Base-by-base conservation (phyloP, 1,284 basidiomycete genomes). In the Ganoderma multipileum region DNA sequence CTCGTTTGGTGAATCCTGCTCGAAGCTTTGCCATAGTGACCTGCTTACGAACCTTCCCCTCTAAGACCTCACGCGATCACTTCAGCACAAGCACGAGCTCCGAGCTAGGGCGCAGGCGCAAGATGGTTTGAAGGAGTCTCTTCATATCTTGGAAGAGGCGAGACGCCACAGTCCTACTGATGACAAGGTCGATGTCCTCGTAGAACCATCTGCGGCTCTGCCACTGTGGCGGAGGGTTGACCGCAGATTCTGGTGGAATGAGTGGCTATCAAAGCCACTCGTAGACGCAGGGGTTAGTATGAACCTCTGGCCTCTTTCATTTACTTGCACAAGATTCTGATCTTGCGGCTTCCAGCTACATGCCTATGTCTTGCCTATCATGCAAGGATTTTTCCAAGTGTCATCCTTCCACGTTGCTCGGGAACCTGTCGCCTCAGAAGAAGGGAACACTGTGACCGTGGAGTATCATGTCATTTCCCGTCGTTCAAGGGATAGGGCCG, bases 181-280 rank as follows among this genome's bases (percentile, higher is more conserved):
- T 47, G 83, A 83, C 62, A 81, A 83, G 33, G 79, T 87, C 8
- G 84, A 90, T 61, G 82, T 87, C 2, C 79, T 93, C 38, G 83
- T 85, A 2, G 94, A 96, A 79, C 92, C 94, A 0, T 84, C 86
- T 67, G 81, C 87, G 0, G 88, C 87, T 0, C 84, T 95, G 52
- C 94, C 95, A 0, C 84, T 96, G 6, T 96, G 95, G 94, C 85
- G 93, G 50, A 84, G 94, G 11, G 93, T 94, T 1, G 93, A 96
- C 69, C 86, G 87, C 57, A 89, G 92, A 57, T 96, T 93, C 77
- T 97, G 94, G 94, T 96, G 95, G 92, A 97, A 97, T 73, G 93
- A 95, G 75, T 89, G 89, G 84, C 84, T 96, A 70, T 85, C 86
- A 20, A 91, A 91, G 72, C 89, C 92, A 1, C 90, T 94, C 71